Base-by-base conservation (phyloP, 192 early-diverging fungal genomes). In the Kickxella alabastrina region DNA sequence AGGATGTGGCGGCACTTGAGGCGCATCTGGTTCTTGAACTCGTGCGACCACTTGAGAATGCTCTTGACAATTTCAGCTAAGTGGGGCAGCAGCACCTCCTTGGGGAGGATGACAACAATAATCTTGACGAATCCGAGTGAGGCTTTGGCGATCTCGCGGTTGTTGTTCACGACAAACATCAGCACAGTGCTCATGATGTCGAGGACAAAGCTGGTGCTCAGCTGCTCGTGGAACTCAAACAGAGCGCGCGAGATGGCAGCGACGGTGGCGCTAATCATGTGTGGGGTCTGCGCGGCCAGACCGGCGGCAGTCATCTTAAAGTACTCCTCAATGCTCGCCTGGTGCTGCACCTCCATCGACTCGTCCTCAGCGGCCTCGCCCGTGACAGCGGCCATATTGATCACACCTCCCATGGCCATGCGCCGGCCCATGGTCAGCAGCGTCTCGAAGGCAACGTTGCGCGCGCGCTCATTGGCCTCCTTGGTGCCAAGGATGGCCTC, bases 121-220 rank as follows among this genome's bases (percentile, higher is more conserved):
- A 96, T 92, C 79, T 99, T 99, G 69, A 95, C 80, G 66, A 97
- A 94, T 5, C 93, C 93, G 9, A 99, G 73, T 8, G 85, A 88
- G 15, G 91, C 79, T 69, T 92, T 92, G 39, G 92, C 87, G 43
- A 99, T 85, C 78, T 99, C 96, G 34, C 90, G 78, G 71, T 91
- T 92, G 22, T 79, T 82, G 31, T 86, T 83, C 15, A 77, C 78
- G 37, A 93, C 87, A 75, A 92, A 87, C 53, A 86, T 68, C 52
- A 93, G 68, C 40, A 94, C 83, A 5, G 90, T 92, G 36, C 70
- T 59, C 47, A 99, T 56, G 31, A 97, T 75, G 59, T 93, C 86
- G 9, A 84, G 78, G 3, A 86, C 53, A 59, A 90, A 72, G 7
- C 79, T 60, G 22, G 67, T 52, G 39, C 81, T 72, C 41, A 99